Conservation (phyloP, 306 rosid genomes). For the Myrica gale region DNA sequence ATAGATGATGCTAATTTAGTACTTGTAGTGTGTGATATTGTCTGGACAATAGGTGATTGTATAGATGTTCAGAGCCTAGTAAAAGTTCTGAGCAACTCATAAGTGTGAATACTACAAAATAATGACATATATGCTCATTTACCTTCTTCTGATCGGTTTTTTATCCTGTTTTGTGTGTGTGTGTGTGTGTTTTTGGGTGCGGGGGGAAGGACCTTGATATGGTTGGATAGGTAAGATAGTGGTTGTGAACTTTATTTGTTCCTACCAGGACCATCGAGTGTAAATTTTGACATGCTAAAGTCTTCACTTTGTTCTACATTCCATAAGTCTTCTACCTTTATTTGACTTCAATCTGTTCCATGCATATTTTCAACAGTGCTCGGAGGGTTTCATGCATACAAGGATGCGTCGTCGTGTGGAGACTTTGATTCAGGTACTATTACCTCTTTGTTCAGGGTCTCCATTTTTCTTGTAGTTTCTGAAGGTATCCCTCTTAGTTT, state of each 20-base stretch:
- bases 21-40: not conserved
- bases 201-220: not conserved
- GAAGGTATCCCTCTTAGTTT: not conserved
- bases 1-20: not conserved
- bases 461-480: conserved; percentile 4
- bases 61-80: not conserved
- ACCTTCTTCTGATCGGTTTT: not conserved
- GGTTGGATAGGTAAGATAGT: not conserved
- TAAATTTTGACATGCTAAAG: not conserved
- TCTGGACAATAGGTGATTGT: not conserved
- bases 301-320: not conserved
- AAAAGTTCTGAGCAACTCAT: not conserved
- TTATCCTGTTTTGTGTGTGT: not conserved
- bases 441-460: conserved; percentile 15
- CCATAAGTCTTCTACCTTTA: not conserved
- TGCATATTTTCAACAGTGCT: conserved; percentile 59
- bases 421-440: conserved; percentile 77
- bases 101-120: not conserved
- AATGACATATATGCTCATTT: not conserved
- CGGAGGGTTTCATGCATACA: conserved; percentile 98
- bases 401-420: conserved; percentile 99
- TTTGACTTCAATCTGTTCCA: conserved; percentile 11
- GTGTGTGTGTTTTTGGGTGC: too few relatives aligned
- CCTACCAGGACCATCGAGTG: not conserved
- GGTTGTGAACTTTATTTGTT: not conserved